Percentiles rank a stretch among this genome's conserved stretches.
Evolutionary conservation across 352 stramenopile species (phyloP).

Genomic region (Pythium diclinum): DNA sequence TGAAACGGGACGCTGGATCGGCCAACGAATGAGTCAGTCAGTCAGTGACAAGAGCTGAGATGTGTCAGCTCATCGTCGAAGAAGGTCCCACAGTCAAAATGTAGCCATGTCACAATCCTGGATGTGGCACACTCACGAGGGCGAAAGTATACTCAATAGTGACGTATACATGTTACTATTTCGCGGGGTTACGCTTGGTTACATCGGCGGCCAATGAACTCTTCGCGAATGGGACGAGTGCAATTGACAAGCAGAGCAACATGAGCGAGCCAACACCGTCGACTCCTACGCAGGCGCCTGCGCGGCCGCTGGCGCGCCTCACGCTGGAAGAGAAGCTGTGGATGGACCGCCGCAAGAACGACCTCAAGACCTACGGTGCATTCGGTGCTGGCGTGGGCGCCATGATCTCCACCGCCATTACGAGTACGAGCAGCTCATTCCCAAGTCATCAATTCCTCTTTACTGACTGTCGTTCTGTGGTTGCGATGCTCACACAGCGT

Average conservation of each 20-base stretch:
- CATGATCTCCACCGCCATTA: slow-evolving; percentile 47
- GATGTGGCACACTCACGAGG: not conserved
- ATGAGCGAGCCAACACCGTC: slow-evolving; percentile 22
- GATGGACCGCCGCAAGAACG: slow-evolving; percentile 65
- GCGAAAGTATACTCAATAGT: not conserved
- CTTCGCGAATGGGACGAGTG: not conserved
- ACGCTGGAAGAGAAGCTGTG: slow-evolving; percentile 83
- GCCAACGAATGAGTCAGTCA: not conserved
- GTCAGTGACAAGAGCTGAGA: slow-evolving; percentile 4
- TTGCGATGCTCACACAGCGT: slow-evolving; percentile 29
- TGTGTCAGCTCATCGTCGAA: slow-evolving; percentile 1
- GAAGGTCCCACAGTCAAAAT: not conserved
- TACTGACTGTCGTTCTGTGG: not conserved
- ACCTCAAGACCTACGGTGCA: slow-evolving; percentile 62
- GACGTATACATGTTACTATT: not conserved
- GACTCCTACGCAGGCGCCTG: slow-evolving; percentile 14
- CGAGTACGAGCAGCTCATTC: slow-evolving; percentile 34
- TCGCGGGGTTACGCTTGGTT: not conserved
- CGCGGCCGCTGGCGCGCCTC: slow-evolving; percentile 34
- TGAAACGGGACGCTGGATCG: not conserved
- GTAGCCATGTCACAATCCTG: slow-evolving; percentile 7
- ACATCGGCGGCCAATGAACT: not conserved
- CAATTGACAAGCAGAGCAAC: slow-evolving; percentile 16
- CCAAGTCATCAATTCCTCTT: not conserved
- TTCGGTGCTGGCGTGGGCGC: slow-evolving; percentile 57